These are phyloP conservation scores for Apophysomyces sp. DNA, from an alignment of 371 early-diverging fungal species.

Conservation along the genomic window DNA sequence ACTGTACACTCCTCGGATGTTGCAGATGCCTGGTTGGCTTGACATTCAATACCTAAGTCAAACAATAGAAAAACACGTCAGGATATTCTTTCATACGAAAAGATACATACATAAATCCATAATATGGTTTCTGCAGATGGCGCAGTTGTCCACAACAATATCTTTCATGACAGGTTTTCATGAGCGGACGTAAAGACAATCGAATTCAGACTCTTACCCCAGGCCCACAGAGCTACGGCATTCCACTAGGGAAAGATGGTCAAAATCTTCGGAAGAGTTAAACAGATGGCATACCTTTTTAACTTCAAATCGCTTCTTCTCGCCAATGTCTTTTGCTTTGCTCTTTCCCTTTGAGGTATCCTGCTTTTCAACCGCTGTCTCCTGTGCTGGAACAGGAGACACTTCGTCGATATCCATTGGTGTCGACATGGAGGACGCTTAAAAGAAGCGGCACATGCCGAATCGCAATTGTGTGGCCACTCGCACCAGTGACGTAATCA, in stretches of 20 bases:
- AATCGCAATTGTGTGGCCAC: background rate
- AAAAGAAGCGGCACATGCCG: background rate
- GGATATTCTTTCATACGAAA: background rate
- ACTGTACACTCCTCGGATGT: conserved; percentile 96
- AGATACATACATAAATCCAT: conserved; percentile 96
- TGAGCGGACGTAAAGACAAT: too few species aligned
- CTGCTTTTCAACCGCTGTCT: conserved; percentile 17
- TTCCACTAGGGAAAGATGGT: conserved; percentile 79
- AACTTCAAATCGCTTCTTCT: conserved; percentile 91
- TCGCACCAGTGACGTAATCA: background rate
- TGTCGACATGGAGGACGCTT: conserved; percentile 22
- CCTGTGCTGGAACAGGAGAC: conserved; percentile 23
- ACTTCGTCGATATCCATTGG: conserved; percentile 50
- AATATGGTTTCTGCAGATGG: conserved; percentile 99
- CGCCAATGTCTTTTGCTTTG: conserved; percentile 59
- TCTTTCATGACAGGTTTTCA: conserved; percentile 61
- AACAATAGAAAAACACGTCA: background rate
- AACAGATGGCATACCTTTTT: conserved; percentile 74
- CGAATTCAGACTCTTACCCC: conserved; percentile 66
- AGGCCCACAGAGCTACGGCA: conserved; percentile 97
- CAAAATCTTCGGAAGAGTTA: background rate
- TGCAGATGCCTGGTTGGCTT: conserved; percentile 95
- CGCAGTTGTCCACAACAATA: conserved; percentile 99
- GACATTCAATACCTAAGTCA: conserved; percentile 88
- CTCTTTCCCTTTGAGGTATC: conserved; percentile 35